Conservation (phyloP, 2,329 filamentous ascomycete species). For the Fusarium liriodendri region DNA sequence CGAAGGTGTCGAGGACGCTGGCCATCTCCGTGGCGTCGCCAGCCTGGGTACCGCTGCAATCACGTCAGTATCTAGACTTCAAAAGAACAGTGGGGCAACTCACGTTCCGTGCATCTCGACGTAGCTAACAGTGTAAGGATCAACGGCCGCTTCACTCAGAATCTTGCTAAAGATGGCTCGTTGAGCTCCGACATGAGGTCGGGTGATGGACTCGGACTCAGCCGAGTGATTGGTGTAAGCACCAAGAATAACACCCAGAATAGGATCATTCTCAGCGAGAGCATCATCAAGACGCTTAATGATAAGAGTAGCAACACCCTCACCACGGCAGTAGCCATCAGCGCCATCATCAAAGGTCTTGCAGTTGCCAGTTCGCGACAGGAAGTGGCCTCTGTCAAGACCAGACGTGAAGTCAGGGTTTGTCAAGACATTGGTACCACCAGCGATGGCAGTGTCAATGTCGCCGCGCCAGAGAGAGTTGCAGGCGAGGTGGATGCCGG, state of each 20-base stretch:
- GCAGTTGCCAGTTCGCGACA: conserved; percentile 59
- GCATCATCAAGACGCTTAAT: conserved; percentile 62
- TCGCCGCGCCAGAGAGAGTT: conserved; percentile 77
- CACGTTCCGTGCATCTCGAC: conserved; percentile 84
- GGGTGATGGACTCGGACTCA: conserved; percentile 77
- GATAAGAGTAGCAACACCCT: conserved; percentile 60
- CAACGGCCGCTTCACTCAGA: conserved; percentile 77
- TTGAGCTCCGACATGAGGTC: conserved; percentile 74
- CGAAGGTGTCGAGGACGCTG: conserved; percentile 73
- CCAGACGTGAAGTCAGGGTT: conserved; percentile 75
- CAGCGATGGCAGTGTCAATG: conserved; percentile 83
- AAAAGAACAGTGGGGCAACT: neutral
- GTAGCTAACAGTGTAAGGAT: conserved; percentile 82
- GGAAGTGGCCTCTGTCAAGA: conserved; percentile 72
- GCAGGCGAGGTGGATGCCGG: conserved; percentile 77
- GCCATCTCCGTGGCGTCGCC: conserved; percentile 87
- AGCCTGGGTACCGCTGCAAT: conserved; percentile 81
- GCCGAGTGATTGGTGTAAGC: conserved; percentile 78
- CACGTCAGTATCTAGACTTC: neutral
- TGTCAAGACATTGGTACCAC: conserved; percentile 76
- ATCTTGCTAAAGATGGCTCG: conserved; percentile 71
- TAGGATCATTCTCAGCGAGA: conserved; percentile 71
- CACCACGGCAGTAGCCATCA: conserved; percentile 66
- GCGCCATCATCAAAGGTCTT: conserved; percentile 69
- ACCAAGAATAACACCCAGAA: conserved; percentile 70